Evolutionary conservation across 805 yeast genomes (phyloP).

Genomic region (Saccharomycopsis fermentans): DNA sequence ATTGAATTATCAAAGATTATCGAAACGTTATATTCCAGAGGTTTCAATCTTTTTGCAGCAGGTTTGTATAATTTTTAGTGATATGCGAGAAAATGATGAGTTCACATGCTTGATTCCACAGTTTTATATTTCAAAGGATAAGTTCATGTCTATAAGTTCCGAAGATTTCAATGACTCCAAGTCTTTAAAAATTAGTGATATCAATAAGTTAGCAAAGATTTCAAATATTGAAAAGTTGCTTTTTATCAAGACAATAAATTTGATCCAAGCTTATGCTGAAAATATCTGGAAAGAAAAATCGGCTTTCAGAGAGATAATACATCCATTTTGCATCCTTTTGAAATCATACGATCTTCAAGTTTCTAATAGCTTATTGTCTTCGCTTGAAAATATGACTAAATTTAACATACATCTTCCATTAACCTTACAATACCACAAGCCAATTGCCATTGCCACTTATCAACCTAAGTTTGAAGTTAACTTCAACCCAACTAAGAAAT

Average conservation of each 20-base stretch:
- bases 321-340: constrained; percentile 38
- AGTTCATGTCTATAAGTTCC: neutral
- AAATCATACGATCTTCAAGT: constrained; percentile 25
- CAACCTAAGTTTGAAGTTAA: constrained; percentile 93
- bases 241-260: constrained; percentile 24
- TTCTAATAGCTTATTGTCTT: constrained; percentile 24
- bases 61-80: constrained; percentile 33
- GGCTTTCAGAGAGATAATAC: constrained; percentile 49
- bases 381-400: constrained; percentile 25
- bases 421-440: constrained; percentile 71
- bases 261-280: constrained; percentile 26
- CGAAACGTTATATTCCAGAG: constrained; percentile 82
- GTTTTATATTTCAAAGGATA: neutral
- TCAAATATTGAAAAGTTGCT: constrained; percentile 17
- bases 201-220: neutral
- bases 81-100: neutral
- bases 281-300: constrained; percentile 51
- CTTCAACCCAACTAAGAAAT: constrained; percentile 90
- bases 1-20: constrained; percentile 62
- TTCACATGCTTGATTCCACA: neutral
- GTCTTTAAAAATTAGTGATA: constrained; percentile 5
- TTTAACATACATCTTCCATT: constrained; percentile 54
- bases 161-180: constrained; percentile 19
- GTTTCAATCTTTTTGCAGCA: constrained; percentile 48
- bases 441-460: constrained; percentile 71